A percentile compares a stretch with the other conserved stretches of the same genome.
Conservation (phyloP, 164 flowering plant species). For the Pachysandra terminalis region DNA sequence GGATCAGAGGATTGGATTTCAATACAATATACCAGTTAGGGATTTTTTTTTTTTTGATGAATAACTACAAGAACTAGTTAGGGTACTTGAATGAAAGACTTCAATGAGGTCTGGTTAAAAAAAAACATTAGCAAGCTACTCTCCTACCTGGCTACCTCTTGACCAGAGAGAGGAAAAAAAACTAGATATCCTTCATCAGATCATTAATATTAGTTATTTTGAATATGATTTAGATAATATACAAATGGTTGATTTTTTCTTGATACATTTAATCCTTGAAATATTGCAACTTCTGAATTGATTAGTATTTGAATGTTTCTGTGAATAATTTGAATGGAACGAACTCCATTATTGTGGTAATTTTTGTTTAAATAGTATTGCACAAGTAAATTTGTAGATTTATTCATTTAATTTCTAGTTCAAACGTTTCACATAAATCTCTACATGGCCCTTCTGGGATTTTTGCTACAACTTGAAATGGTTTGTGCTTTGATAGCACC, state of each 20-base stretch:
- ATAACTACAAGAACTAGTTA: not conserved
- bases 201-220: not conserved
- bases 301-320: no score
- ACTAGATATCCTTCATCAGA: no score
- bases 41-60: not conserved
- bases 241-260: no score
- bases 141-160: no score
- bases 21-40: not conserved
- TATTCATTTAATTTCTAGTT: not conserved
- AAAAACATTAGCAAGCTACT: no score
- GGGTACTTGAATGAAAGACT: not conserved
- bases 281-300: not conserved
- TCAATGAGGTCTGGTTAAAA: no score
- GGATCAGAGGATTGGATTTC: not conserved
- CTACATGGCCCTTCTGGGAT: not conserved
- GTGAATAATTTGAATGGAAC: not conserved
- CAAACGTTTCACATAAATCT: not conserved
- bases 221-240: no score
- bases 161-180: no score
- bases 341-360: not conserved
- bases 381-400: not conserved
- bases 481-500: slow-evolving; percentile 13
- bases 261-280: not conserved
- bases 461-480: no score
- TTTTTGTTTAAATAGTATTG: not conserved